Evolutionary conservation across 2,329 filamentous ascomycete genomes (phyloP), one percentile per base, ranked within the genome.

Genomic region (Alternaria incomplexa): DNA sequence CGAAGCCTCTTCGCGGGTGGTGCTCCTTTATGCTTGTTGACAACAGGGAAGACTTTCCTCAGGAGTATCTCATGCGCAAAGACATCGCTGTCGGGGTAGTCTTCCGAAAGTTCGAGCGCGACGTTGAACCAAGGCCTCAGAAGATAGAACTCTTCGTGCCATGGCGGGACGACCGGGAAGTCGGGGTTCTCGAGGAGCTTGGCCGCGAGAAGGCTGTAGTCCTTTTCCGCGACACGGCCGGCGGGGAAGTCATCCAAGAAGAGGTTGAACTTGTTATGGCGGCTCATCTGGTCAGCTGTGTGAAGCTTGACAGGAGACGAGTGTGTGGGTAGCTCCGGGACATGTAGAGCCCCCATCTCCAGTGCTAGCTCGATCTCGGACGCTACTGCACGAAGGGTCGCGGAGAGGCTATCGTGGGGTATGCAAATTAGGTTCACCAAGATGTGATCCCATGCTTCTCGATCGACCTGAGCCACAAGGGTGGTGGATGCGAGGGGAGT

Each of bases 211-310:
- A 52, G 48, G 26, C 6, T 52, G 15, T 52, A 52, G 48, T 52
- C 48, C n/a, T 36, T 22, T 22, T 52, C 26, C 22, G 30, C 26
- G 22, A 64, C 36, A 81, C 73, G 3, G 81, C 78, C 1, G 85
- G 85, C 15, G 87, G 74, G 17, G 75, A 77, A 58, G 88, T 79
- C 30, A 87, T 76, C 61, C 79, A 78, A 66, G 88, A 84, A 47
- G 85, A 55, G 32, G 13, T 22, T 17, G 9, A 40, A 17, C 36
- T 40, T 40, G n/a, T 40, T 40, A 40, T 40, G 36, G n/a, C 36
- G 36, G 36, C 36, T 40, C n/a, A 40, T 17, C 36, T 17, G 36
- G 36, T 40, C 36, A 40, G 36, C 9, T 40, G 36, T 17, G 9
- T 40, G 36, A 40, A 17, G 36, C 36, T 17, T 40, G 9, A 40